Evolutionary conservation across 2,329 filamentous ascomycete species (phyloP), one percentile per base, ranked within the genome.

Genomic region (Thelonectria rubi): DNA sequence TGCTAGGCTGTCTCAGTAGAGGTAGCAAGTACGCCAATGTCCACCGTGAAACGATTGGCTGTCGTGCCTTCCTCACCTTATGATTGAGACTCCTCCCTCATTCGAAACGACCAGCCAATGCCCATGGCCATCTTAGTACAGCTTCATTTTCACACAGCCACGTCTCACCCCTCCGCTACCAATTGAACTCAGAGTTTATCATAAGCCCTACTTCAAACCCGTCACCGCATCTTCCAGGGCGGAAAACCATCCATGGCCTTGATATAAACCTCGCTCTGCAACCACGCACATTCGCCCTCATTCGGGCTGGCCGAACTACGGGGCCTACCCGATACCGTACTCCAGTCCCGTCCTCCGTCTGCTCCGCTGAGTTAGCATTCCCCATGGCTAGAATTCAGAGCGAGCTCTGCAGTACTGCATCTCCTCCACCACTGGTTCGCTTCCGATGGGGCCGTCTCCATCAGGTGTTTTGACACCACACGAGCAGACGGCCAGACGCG

Each of bases 401-500:
- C 46, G 52, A 39, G 54, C 46, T 45, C 17, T 43, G 46, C 54
- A 34, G 17, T 43, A 48, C 24, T 42, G 50, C 55, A 62, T 58
- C 47, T 58, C 39, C 49, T 30, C 37, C 52, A 54, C 55, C 26
- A 62, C 55, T 54, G 60, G 60, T 37, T 62, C 55, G 60, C 45
- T 62, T 47, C 55, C 34, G 40, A 50, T 59, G 55, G 26, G 37
- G 42, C 26, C 21, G 48, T 47, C 48, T 32, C 46, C 55, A 52
- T 62, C 60, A 58, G 60, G 45, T 51, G 55, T 55, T 62, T 57
- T 65, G 63, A 59, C 65, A 65, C 64, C 58, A 62, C 58, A 60
- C 54, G 59, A 59, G 34, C 61, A 66, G 63, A 64, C 68, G 67
- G 57, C 30, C 61, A 66, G 63, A 64, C 68, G 67, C 68, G 64